phyloP scores from a whole-genome alignment of 345 rosid genomes.

The Cochlearia excelsa region DNA sequence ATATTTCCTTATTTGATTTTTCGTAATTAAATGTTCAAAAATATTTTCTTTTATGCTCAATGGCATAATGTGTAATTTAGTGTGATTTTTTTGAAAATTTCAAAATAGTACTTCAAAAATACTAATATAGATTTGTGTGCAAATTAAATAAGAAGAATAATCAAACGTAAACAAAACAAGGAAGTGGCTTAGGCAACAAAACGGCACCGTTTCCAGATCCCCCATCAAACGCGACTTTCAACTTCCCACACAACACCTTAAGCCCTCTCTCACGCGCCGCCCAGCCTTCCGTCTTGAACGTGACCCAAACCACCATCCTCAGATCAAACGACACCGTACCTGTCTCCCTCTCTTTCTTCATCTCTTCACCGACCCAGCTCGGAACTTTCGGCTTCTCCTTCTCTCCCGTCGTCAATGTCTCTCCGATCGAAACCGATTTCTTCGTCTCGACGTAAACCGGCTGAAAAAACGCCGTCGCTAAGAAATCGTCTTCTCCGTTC shows the following conservation, averaged over 20 bases:
- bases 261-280: conserved; percentile 36
- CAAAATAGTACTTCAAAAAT: too few relatives aligned
- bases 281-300: conserved; percentile 37
- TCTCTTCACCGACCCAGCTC: conserved; percentile 35
- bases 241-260: conserved; percentile 36
- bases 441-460: conserved; percentile 36
- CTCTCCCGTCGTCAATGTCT: conserved; percentile 29
- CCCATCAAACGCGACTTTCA: conserved; percentile 33
- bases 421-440: conserved; percentile 28
- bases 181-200: conserved; percentile 32
- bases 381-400: conserved; percentile 33
- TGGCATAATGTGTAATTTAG: too few relatives aligned
- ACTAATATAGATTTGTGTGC: too few relatives aligned
- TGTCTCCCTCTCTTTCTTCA: conserved; percentile 37
- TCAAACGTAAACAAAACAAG: conserved; percentile 38
- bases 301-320: conserved; percentile 34
- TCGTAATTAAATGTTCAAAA: too few relatives aligned
- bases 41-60: too few relatives aligned
- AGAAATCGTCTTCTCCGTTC: conserved; percentile 27
- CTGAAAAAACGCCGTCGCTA: conserved; percentile 23
- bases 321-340: conserved; percentile 38
- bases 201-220: conserved; percentile 32
- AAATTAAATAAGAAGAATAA: not conserved
- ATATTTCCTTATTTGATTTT: too few relatives aligned
- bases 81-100: too few relatives aligned